These are phyloP conservation scores for Halteria grandinella DNA, from an alignment of 73 alveolate genomes.

Conservation along the genomic window DNA sequence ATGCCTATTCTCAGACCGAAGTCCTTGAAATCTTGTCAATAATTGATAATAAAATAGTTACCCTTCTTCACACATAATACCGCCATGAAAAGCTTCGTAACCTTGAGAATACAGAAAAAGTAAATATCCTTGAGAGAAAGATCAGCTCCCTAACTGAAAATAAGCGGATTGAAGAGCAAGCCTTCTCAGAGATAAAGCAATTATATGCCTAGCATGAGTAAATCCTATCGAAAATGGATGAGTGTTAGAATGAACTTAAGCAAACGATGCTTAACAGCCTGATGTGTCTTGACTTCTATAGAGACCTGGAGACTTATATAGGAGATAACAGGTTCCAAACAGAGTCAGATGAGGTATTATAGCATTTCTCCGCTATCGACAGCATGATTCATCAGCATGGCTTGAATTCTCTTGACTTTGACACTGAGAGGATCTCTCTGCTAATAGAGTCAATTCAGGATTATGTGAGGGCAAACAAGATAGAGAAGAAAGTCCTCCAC, in stretches of 20 bases:
- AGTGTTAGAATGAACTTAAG: conserved; percentile 31
- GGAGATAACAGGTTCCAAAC: conserved; percentile 28
- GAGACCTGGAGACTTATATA: conserved; percentile 34
- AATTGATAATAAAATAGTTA: too few relatives aligned
- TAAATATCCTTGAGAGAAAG: too few relatives aligned
- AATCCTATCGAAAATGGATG: conserved; percentile 27
- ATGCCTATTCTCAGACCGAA: too few relatives aligned
- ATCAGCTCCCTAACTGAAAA: too few relatives aligned
- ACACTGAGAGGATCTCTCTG: conserved; percentile 23
- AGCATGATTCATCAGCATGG: conserved; percentile 44
- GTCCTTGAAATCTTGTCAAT: too few relatives aligned
- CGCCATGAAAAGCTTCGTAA: too few relatives aligned
- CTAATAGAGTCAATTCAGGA: conserved; percentile 33
- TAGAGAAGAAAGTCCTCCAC: conserved; percentile 30
- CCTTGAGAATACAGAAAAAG: too few relatives aligned
- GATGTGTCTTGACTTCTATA: conserved; percentile 45
- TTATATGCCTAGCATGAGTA: conserved; percentile 12
- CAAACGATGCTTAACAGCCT: conserved; percentile 25
- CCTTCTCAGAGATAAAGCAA: conserved; percentile 1
- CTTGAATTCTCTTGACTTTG: conserved; percentile 18
- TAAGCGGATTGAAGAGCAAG: too few relatives aligned
- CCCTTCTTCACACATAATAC: too few relatives aligned
- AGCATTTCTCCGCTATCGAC: conserved; percentile 41
- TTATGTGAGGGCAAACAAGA: background rate
- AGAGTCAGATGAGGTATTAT: background rate